Evolutionary conservation across 306 rosid species (phyloP).

Genomic region (Inga oerstediana): DNA sequence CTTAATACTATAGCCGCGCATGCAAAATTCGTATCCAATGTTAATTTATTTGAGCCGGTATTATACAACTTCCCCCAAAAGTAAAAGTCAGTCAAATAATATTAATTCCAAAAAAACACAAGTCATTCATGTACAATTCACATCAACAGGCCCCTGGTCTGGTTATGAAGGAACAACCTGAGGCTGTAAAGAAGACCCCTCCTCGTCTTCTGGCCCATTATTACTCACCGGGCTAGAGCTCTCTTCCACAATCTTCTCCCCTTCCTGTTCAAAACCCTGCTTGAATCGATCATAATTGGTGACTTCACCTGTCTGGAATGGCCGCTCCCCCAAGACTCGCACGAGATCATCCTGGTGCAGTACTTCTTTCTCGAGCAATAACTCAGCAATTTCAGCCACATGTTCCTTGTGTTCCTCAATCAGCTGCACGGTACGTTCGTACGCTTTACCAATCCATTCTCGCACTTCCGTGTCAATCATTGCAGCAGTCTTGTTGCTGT

Average conservation of each 20-base stretch:
- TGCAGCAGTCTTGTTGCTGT: constrained; percentile 83
- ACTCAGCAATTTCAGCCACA: constrained; percentile 78
- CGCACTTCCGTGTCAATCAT: constrained; percentile 87
- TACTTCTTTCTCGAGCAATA: constrained; percentile 94
- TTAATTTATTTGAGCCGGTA: constrained; percentile 22
- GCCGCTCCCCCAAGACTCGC: constrained; percentile 72
- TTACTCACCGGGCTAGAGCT: constrained; percentile 21
- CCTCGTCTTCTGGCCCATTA: constrained; percentile 51
- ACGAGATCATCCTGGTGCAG: constrained; percentile 86
- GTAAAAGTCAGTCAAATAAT: constrained; percentile 15
- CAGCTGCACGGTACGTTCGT: constrained; percentile 56
- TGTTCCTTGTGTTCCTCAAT: constrained; percentile 78
- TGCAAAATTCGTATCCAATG: constrained; percentile 25
- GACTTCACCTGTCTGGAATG: constrained; percentile 58
- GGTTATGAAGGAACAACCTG: constrained; percentile 75
- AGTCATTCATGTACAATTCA: constrained; percentile 47
- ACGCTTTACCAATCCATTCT: constrained; percentile 81
- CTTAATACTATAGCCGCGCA: background rate
- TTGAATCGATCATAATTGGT: constrained; percentile 74
- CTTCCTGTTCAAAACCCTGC: constrained; percentile 61
- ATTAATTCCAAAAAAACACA: background rate
- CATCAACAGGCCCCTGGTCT: background rate
- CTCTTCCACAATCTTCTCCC: constrained; percentile 47
- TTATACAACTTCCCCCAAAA: constrained; percentile 35
- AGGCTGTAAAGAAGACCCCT: constrained; percentile 69